Conservation (phyloP, 1,284 basidiomycete genomes). For the Naganishia liquefaciens region DNA sequence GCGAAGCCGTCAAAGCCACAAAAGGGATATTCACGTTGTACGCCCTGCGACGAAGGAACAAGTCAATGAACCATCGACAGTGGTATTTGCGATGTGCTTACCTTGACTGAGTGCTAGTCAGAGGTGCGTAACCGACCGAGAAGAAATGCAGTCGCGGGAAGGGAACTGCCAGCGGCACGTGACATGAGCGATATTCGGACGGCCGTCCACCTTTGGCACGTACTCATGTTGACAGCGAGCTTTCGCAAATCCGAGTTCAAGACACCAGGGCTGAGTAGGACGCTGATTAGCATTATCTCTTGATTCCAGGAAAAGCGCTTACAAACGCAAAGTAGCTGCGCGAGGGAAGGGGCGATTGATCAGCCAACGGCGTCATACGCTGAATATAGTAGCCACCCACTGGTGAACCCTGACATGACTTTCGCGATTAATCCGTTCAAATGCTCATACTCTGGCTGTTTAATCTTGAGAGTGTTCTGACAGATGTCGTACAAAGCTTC, state of each 20-base stretch:
- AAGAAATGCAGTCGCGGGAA: conserved; percentile 99
- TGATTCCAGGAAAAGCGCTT: not conserved
- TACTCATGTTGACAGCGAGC: conserved; percentile 90
- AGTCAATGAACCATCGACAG: conserved; percentile 43
- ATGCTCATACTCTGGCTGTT: conserved; percentile 91
- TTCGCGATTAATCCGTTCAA: conserved; percentile 95
- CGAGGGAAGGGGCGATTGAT: not conserved
- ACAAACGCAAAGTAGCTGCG: conserved; percentile 29
- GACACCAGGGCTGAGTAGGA: conserved; percentile 79
- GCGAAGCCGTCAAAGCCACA: not conserved
- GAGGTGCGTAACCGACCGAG: conserved; percentile 94
- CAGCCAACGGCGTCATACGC: not conserved
- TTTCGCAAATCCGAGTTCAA: conserved; percentile 97
- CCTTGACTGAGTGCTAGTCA: conserved; percentile 64
- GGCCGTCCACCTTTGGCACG: not conserved
- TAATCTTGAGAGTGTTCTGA: conserved; percentile 92
- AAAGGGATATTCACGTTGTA: conserved; percentile 14
- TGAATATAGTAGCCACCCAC: not conserved
- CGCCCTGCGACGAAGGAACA: not conserved
- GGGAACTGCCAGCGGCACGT: conserved; percentile 60
- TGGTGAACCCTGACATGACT: conserved; percentile 98
- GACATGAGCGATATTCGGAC: not conserved
- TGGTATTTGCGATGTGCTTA: conserved; percentile 55
- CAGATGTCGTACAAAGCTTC: conserved; percentile 96
- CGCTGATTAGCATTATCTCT: too few relatives aligned